These are phyloP conservation scores for Beauveria brongniartii DNA, from an alignment of 2,329 filamentous ascomycete genomes.

Conservation along the genomic window DNA sequence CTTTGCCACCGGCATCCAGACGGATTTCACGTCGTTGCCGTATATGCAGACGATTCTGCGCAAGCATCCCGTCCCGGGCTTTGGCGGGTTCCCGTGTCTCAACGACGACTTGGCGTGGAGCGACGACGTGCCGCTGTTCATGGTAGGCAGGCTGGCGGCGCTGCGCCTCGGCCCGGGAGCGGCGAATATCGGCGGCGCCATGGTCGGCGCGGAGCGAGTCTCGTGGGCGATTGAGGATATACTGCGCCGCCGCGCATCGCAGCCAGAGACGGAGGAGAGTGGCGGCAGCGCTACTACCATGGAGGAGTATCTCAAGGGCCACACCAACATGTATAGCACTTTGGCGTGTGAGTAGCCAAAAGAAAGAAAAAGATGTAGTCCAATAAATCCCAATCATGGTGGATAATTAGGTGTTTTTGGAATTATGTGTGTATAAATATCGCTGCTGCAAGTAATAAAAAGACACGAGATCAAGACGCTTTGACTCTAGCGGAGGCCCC, in stretches of 20 bases:
- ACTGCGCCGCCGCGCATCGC: constrained; percentile 15
- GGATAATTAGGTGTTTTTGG: too few species aligned
- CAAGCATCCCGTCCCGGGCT: constrained; percentile 52
- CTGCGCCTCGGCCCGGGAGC: constrained; percentile 64
- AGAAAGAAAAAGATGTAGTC: too few species aligned
- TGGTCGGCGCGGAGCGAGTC: constrained; percentile 64
- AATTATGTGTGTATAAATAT: neutral
- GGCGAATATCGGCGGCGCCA: constrained; percentile 65
- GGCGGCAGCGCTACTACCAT: neutral
- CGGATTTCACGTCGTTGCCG: constrained; percentile 52
- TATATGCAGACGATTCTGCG: constrained; percentile 51
- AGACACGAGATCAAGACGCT: too few species aligned
- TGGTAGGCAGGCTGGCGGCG: constrained; percentile 59
- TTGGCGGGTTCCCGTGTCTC: constrained; percentile 62
- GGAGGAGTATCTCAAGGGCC: constrained; percentile 9
- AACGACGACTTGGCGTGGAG: constrained; percentile 72
- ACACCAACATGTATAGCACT: constrained; percentile 10
- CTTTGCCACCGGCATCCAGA: constrained; percentile 65
- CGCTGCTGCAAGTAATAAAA: too few species aligned
- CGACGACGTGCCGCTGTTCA: constrained; percentile 63
- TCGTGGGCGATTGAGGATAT: constrained; percentile 61
- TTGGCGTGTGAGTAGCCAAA: constrained; percentile 1
- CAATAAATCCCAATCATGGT: too few species aligned
- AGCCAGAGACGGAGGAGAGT: constrained; percentile 6
- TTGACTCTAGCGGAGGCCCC: too few species aligned